Base-by-base conservation (phyloP, 148 eudicot genomes). In the Rhododendron williamsianum region DNA sequence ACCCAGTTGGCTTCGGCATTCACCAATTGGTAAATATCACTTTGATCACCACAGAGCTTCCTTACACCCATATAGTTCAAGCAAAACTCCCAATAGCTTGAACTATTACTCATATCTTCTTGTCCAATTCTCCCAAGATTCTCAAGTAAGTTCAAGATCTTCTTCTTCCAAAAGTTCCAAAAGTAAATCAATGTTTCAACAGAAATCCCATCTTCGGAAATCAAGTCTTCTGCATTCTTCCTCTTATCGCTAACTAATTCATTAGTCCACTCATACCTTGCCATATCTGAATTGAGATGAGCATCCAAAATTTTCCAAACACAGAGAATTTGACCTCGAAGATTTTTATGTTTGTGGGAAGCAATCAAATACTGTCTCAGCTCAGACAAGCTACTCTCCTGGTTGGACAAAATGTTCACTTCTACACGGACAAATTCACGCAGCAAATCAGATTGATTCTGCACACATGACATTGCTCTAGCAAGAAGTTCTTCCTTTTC, bases 1-100 rank as follows among this genome's bases (percentile, higher is more conserved):
- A 91, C 48, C 97, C 95, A 92, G 30, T 88, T 85, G 15, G 97
- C 92, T 65, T 91, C 90, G 48, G 91, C 85, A 48, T 88, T 60
- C 60, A 92, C 33, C 87, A 92, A 82, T 23, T 81, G 60, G 81
- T 86, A 93, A 35, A 19, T 78, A 25, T 69, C 30, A 35, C 85
- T 84, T 3, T 35, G 81, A 33, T 80, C 69, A 9, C 41, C 38
- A 6, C 21, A 4, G 27, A 58, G 79, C 63, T 89, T 90, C 46
- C 89, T 81, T 16, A 91, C 89, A 21, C 96, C 96, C 77, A 94
- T 88, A 63, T 90, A 94, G 65, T 89, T 86, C 33, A 92, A 78
- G 81, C 90, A 88, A 77, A 92, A 92, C 12, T 90, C 92, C 16
- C 83, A 89, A 58, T 58, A 19, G 41, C 51, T 87, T 4, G 35